Base-by-base conservation (phyloP, 2,329 filamentous ascomycete genomes). In the Zasmidium citrigriseum region DNA sequence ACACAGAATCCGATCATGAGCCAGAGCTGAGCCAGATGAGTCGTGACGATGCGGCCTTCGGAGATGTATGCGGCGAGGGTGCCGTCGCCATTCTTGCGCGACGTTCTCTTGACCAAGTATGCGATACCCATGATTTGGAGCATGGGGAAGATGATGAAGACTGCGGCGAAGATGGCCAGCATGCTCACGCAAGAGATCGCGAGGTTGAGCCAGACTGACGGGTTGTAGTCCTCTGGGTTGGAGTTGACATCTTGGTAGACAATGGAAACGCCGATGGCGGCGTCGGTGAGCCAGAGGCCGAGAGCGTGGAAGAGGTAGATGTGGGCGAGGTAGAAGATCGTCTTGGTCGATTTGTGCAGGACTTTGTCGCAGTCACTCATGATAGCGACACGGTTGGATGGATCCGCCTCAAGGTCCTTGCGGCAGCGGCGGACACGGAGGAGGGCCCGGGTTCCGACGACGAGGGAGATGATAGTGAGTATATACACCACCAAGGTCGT, bases 21-120 rank as follows among this genome's bases (percentile, higher is more conserved):
- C 65, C 65, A 68, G 20, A 65, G 29, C 22, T 64, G 61, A 9
- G 62, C 60, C 14, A 64, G 29, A 25, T 65, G 58, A 7, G 62
- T 68, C 41, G 44, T 55, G 47, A 62, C 46, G 38, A 58, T 52
- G 16, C 64, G 63, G 3, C 54, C 59, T 27, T 61, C 54, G 4
- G 61, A 57, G 16, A 65, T 41, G 55, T 60, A 64, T 1, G 41
- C 46, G 4, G 46, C 53, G 12, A 66, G 48, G 11, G 61, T 59
- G 14, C 24, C 49, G 16, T 57, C 45, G 24, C 46, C 57, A 22
- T 54, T 54, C 21, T 41, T 49, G 45, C 47, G 46, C 23, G 34
- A 24, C 46, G 53, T 49, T 4, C 52, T 49, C 22, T 46, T 41
- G 14, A 66, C 51, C n/a, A 62, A 27, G 21, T 41, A 58, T 10